These are phyloP conservation scores for Parascedosporium putredinis DNA, from an alignment of 2,329 filamentous ascomycete genomes.

Conservation along the genomic window DNA sequence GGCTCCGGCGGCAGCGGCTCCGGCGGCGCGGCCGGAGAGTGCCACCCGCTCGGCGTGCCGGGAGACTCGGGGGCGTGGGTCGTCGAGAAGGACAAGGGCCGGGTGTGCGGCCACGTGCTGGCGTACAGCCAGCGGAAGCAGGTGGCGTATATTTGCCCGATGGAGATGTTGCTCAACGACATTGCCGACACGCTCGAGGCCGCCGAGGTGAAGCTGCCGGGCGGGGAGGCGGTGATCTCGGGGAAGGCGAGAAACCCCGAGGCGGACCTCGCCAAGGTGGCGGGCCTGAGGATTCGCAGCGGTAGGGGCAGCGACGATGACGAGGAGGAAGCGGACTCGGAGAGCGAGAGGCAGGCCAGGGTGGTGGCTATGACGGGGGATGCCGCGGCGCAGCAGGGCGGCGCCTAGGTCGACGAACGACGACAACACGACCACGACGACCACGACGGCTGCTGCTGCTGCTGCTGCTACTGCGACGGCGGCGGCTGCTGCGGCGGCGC, in stretches of 20 bases:
- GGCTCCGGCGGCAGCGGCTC: too few species aligned
- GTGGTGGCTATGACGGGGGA: too few species aligned
- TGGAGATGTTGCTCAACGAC: conserved; percentile 81
- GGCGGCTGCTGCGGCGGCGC: too few species aligned
- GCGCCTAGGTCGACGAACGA: too few species aligned
- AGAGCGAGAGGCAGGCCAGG: too few species aligned
- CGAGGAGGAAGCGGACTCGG: too few species aligned
- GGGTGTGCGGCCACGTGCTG: conserved; percentile 80
- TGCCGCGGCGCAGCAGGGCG: too few species aligned
- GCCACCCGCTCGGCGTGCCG: conserved; percentile 52
- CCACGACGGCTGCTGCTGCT: too few species aligned
- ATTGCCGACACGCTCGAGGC: conserved; percentile 72
- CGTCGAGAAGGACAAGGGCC: conserved; percentile 66
- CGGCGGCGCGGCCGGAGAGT: conserved; percentile 11
- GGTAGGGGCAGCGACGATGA: too few species aligned
- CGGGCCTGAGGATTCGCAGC: neutral
- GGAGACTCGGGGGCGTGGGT: conserved; percentile 94
- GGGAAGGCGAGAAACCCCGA: neutral
- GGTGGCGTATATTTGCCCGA: conserved; percentile 86
- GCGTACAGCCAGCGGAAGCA: conserved; percentile 75
- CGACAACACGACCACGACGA: too few species aligned
- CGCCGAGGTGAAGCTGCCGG: conserved; percentile 59
- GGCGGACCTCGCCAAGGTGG: neutral
- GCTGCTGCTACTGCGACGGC: too few species aligned
- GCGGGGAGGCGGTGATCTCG: conserved; percentile 32